Conservation (phyloP, 768 basidiomycete genomes). For the Scleroderma citrinum region DNA sequence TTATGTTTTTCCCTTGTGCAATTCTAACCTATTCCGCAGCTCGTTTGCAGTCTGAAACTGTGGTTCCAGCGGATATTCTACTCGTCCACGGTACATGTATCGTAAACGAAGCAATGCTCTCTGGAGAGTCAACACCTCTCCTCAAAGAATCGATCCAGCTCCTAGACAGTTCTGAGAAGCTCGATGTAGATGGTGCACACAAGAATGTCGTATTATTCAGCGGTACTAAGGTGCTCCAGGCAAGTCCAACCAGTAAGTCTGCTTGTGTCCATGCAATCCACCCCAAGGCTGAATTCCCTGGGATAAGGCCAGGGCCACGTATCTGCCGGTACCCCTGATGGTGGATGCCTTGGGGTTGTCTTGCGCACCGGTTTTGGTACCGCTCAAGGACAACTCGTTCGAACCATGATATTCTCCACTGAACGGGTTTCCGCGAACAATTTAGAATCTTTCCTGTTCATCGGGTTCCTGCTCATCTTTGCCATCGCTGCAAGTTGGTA, state of each 20-base stretch:
- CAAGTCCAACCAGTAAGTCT: conserved; percentile 40
- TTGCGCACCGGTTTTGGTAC: conserved; percentile 97
- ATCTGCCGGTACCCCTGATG: conserved; percentile 72
- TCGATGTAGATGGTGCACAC: conserved; percentile 84
- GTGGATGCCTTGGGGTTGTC: conserved; percentile 88
- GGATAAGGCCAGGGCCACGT: conserved; percentile 27
- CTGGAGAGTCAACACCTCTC: conserved; percentile 95
- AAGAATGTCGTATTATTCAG: conserved; percentile 89
- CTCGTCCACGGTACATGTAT: conserved; percentile 91
- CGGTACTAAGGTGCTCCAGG: conserved; percentile 95
- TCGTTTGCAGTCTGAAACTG: conserved; percentile 72
- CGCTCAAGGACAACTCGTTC: conserved; percentile 91
- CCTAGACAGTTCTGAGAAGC: conserved; percentile 60
- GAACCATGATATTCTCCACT: conserved; percentile 98
- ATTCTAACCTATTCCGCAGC: conserved; percentile 32
- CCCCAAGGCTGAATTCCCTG: neutral
- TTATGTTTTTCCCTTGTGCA: neutral
- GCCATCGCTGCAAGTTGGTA: conserved; percentile 98
- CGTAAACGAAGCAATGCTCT: conserved; percentile 99
- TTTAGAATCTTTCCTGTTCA: conserved; percentile 92
- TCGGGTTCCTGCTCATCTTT: conserved; percentile 95
- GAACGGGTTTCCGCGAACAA: conserved; percentile 97
- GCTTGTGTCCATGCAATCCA: neutral
- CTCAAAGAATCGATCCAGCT: conserved; percentile 94
- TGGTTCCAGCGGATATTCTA: conserved; percentile 89